Conservation (phyloP, 495 filamentous ascomycete species). For the Usnea hakonensis region DNA sequence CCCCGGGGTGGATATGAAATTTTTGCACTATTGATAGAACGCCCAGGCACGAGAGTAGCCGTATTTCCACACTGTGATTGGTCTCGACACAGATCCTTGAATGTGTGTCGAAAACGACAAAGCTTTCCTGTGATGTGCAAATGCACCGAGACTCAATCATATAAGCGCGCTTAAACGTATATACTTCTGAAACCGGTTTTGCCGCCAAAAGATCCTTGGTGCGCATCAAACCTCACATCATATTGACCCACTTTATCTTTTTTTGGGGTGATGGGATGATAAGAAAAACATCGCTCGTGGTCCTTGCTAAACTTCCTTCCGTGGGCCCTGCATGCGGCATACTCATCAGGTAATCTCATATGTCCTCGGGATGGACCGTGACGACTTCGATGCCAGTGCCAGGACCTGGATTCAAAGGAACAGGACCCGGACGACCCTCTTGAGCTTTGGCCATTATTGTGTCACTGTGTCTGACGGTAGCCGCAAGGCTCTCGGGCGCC, state of each 20-base stretch:
- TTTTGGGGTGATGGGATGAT: not conserved
- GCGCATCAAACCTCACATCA: slow-evolving; percentile 10
- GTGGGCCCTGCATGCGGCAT: not conserved
- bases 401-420: not conserved
- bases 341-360: not conserved
- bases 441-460: slow-evolving; percentile 16
- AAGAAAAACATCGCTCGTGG: not conserved
- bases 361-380: slow-evolving; percentile 8
- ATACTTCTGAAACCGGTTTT: slow-evolving; percentile 11
- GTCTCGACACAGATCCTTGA: not conserved
- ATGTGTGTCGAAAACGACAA: not conserved
- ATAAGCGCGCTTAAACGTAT: slow-evolving; percentile 19
- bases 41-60: not conserved
- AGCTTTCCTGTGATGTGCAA: not conserved
- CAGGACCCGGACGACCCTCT: not conserved
- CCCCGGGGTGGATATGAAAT: not conserved
- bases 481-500: slow-evolving; percentile 10
- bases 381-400: not conserved
- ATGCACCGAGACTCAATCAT: not conserved
- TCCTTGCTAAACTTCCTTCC: not conserved
- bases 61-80: not conserved
- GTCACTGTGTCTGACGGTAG: slow-evolving; percentile 7
- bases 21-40: slow-evolving; percentile 1
- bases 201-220: slow-evolving; percentile 11
- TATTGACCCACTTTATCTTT: slow-evolving; percentile 13